Conservation (phyloP, 2,329 filamentous ascomycete genomes). For the Diaporthe sp. region DNA sequence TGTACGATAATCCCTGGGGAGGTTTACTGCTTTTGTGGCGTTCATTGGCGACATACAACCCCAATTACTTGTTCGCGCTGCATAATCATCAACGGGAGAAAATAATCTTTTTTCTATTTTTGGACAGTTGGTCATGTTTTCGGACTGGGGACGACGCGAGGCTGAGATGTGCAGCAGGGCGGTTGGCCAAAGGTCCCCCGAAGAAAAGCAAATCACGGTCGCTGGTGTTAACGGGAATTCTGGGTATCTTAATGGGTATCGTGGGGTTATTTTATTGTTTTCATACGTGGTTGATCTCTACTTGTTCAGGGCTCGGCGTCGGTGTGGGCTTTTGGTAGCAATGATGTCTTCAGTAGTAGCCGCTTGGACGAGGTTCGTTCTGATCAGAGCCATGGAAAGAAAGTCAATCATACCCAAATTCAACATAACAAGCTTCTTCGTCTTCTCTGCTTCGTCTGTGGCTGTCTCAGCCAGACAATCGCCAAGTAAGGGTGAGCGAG, state of each 20-base stretch:
- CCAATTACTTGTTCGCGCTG: conserved; percentile 33
- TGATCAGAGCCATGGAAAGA: conserved; percentile 21
- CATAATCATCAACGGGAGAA: conserved; percentile 38
- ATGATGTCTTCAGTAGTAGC: conserved; percentile 28
- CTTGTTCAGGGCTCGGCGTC: conserved; percentile 32
- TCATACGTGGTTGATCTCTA: conserved; percentile 12
- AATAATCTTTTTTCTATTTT: conserved; percentile 8
- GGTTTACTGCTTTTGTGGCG: conserved; percentile 29
- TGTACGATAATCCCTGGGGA: conserved; percentile 34
- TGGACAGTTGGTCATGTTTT: conserved; percentile 5
- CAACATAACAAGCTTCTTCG: background rate
- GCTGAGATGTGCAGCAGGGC: background rate
- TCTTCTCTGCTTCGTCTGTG: background rate
- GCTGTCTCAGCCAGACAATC: background rate
- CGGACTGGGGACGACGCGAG: background rate
- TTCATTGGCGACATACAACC: conserved; percentile 30
- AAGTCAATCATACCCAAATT: conserved; percentile 23
- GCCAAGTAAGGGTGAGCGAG: background rate
- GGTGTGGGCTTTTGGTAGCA: conserved; percentile 29
- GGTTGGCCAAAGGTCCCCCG: conserved; percentile 8
- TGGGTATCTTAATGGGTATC: conserved; percentile 12
- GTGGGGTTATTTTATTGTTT: conserved; percentile 26
- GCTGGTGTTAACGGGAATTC: conserved; percentile 23
- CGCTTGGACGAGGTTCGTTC: background rate
- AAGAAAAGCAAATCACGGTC: conserved; percentile 29